Evolutionary conservation across 345 rosid genomes (phyloP).

Genomic region (Salix koriyanagi): DNA sequence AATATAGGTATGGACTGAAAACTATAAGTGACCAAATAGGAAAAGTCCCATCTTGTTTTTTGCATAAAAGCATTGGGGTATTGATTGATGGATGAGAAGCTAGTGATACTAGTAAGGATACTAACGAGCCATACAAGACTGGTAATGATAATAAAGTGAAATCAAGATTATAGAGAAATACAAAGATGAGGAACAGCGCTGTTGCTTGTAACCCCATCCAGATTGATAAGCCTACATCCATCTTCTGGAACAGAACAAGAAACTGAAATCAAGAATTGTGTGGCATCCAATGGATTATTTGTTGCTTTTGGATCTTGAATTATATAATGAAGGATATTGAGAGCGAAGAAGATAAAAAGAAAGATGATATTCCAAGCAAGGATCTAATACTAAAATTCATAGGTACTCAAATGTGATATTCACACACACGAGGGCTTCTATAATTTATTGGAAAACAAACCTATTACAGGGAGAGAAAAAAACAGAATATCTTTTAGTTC

Average conservation of each 20-base stretch:
- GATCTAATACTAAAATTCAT: too few relatives aligned
- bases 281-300: neutral
- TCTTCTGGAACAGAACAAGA: neutral
- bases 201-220: conserved; percentile 40
- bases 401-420: too few relatives aligned
- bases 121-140: conserved; percentile 48
- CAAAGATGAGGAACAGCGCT: conserved; percentile 26
- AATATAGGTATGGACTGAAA: conserved; percentile 52
- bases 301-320: neutral
- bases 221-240: conserved; percentile 57
- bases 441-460: neutral
- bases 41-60: conserved; percentile 54
- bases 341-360: neutral
- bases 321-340: neutral
- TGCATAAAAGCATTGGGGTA: conserved; percentile 46
- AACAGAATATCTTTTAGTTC: neutral
- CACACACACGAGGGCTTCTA: neutral
- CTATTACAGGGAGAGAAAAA: neutral
- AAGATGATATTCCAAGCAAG: too few relatives aligned
- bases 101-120: conserved; percentile 29
- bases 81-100: conserved; percentile 28
- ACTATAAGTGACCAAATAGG: conserved; percentile 54
- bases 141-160: conserved; percentile 37
- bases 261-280: neutral
- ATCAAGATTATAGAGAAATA: conserved; percentile 25